Percentiles rank a stretch among this genome's conserved stretches.
Evolutionary conservation across 2,329 filamentous ascomycete species (phyloP).

Genomic region (Fusarium sp.): DNA sequence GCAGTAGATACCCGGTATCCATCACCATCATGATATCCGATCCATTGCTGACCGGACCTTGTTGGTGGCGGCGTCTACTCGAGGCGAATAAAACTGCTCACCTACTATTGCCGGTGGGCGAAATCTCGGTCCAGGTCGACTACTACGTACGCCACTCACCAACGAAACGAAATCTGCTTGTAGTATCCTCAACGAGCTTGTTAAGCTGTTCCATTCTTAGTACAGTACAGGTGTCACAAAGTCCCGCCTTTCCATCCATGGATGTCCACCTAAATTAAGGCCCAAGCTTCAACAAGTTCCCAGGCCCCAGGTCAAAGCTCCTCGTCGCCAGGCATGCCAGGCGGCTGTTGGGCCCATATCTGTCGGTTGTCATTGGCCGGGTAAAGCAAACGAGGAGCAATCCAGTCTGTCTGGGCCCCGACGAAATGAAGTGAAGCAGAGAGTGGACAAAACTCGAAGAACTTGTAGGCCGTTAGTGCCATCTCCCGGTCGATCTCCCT

Average conservation of each 20-base stretch:
- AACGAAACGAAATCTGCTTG: background rate
- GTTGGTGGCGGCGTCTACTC: background rate
- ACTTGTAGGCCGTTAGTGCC: background rate
- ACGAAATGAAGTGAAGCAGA: slow-evolving; percentile 36
- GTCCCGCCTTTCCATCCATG: background rate
- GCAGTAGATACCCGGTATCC: background rate
- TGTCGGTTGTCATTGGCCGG: slow-evolving; percentile 32
- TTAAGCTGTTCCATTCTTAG: background rate
- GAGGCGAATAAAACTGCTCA: background rate
- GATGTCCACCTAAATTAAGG: background rate
- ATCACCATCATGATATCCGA: slow-evolving; percentile 30
- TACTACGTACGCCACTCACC: slow-evolving; percentile 1
- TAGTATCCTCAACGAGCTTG: background rate
- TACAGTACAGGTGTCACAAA: slow-evolving; percentile 2
- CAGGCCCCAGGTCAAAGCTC: background rate
- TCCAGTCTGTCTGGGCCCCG: slow-evolving; percentile 19
- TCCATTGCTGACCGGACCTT: slow-evolving; percentile 4
- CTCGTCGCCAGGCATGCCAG: background rate
- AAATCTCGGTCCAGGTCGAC: background rate
- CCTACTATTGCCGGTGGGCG: background rate
- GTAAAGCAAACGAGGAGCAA: background rate
- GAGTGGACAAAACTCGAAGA: slow-evolving; percentile 15
- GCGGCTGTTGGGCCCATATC: slow-evolving; percentile 28
- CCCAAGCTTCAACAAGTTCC: slow-evolving; percentile 14
- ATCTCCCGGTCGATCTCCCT: slow-evolving; percentile 24